Percentiles rank a stretch among this genome's conserved stretches.
phyloP scores from a whole-genome alignment of 2,329 filamentous ascomycete species.

The Calonectria pteridis region DNA sequence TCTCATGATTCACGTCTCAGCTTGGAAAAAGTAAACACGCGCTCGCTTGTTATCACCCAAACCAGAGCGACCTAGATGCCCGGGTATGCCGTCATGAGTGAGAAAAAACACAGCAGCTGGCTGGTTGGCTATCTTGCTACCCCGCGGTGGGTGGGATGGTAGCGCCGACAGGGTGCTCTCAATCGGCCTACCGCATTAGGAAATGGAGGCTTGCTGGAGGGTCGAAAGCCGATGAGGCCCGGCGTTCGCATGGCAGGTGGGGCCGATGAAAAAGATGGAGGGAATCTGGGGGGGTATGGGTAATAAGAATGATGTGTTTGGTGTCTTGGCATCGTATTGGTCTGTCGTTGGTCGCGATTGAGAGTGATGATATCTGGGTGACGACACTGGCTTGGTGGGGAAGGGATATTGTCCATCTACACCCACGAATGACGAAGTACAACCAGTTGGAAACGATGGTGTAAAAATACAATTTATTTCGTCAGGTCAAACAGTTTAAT shows the following conservation, averaged over 20 bases:
- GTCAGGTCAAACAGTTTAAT: neutral
- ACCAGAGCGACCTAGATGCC: neutral
- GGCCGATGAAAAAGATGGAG: neutral
- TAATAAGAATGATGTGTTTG: neutral
- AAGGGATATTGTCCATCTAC: neutral
- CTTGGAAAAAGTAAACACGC: neutral
- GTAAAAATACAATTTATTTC: neutral
- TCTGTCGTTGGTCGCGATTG: neutral
- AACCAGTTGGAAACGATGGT: neutral
- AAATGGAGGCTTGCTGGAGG: neutral
- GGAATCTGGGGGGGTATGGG: neutral
- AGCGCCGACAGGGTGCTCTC: constrained; percentile 11
- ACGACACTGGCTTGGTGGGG: neutral
- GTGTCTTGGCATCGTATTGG: neutral
- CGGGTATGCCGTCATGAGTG: neutral
- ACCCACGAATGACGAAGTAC: neutral
- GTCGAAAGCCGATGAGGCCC: neutral
- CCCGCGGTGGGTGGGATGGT: neutral
- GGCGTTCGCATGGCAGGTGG: neutral
- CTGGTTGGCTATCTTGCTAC: neutral
- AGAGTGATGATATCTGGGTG: no score
- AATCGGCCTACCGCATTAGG: constrained; percentile 22
- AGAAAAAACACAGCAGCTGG: no score
- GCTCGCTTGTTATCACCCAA: neutral
- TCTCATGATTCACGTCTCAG: neutral